Conservation (phyloP, 768 basidiomycete species). For the Collybia nuda region DNA sequence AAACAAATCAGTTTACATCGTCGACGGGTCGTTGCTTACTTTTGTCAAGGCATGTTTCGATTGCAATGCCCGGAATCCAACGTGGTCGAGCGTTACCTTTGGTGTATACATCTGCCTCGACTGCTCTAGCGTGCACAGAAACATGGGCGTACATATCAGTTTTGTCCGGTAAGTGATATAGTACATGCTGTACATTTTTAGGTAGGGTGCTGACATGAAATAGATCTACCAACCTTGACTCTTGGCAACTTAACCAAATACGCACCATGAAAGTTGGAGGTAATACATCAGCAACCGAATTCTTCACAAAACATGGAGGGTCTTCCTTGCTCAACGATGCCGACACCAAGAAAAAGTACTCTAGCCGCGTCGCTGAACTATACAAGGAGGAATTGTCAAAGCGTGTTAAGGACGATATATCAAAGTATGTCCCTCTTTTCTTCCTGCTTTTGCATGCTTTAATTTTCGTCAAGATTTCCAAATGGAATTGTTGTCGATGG, state of each 20-base stretch:
- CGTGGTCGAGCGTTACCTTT: constrained; percentile 96
- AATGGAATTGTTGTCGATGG: constrained; percentile 82
- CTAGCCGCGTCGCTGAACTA: constrained; percentile 75
- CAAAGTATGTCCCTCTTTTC: constrained; percentile 45
- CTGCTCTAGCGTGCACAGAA: constrained; percentile 92
- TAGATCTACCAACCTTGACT: constrained; percentile 96
- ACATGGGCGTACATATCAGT: constrained; percentile 97
- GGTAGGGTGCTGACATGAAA: constrained; percentile 8
- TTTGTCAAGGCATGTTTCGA: constrained; percentile 72
- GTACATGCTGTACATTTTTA: background rate
- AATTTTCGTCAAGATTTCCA: constrained; percentile 56
- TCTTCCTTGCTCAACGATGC: constrained; percentile 63
- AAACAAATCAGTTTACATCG: background rate
- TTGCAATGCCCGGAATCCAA: constrained; percentile 93
- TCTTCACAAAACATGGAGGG: constrained; percentile 88
- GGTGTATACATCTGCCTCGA: constrained; percentile 98
- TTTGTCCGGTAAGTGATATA: constrained; percentile 78
- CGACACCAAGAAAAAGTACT: constrained; percentile 90
- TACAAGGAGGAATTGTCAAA: constrained; percentile 91
- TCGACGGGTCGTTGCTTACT: background rate
- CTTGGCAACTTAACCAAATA: constrained; percentile 88
- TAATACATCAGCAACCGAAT: constrained; percentile 83
- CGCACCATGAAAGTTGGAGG: constrained; percentile 97
- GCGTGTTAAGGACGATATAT: constrained; percentile 74
- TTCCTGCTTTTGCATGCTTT: constrained; percentile 1